phyloP scores from a whole-genome alignment of 2,329 filamentous ascomycete genomes.

The Metarhizium guizhouense region DNA sequence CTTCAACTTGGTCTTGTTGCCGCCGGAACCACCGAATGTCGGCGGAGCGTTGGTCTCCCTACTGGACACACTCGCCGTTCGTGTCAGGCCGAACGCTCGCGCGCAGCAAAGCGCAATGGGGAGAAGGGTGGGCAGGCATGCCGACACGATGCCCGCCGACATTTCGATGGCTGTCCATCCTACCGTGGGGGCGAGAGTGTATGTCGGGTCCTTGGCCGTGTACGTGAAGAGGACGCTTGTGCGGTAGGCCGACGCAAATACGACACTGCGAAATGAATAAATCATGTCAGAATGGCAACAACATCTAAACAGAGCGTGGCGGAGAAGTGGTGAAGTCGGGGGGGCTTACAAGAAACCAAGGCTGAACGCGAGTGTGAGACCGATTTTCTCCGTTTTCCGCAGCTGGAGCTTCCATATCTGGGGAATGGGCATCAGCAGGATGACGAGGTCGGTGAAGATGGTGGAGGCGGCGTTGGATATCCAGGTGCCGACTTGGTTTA shows the following conservation, averaged over 20 bases:
- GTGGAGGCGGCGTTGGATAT: conserved; percentile 39
- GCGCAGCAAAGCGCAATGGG: conserved; percentile 31
- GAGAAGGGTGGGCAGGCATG: conserved; percentile 42
- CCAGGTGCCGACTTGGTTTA: conserved; percentile 40
- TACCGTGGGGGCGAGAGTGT: conserved; percentile 35
- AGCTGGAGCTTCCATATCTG: conserved; percentile 37
- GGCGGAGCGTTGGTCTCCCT: conserved; percentile 13
- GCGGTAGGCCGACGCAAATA: conserved; percentile 39
- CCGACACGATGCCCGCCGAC: conserved; percentile 41
- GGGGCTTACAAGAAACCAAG: conserved; percentile 34
- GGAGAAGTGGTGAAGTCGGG: not conserved
- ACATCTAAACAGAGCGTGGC: too few relatives aligned
- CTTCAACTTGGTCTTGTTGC: conserved; percentile 6
- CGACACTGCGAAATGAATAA: conserved; percentile 23
- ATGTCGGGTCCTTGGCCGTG: conserved; percentile 28
- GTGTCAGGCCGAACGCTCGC: conserved; percentile 31
- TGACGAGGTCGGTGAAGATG: conserved; percentile 36
- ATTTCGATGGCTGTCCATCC: conserved; percentile 42
- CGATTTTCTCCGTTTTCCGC: conserved; percentile 30
- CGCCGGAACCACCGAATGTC: conserved; percentile 14
- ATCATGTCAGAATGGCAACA: not conserved
- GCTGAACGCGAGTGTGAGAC: conserved; percentile 33
- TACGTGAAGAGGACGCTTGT: conserved; percentile 38
- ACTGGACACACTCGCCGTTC: conserved; percentile 13
- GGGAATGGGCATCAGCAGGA: conserved; percentile 34